Percentiles rank a stretch among this genome's conserved stretches.
Evolutionary conservation across 345 rosid genomes (phyloP).

Genomic region (Gynandropsis gynandra): DNA sequence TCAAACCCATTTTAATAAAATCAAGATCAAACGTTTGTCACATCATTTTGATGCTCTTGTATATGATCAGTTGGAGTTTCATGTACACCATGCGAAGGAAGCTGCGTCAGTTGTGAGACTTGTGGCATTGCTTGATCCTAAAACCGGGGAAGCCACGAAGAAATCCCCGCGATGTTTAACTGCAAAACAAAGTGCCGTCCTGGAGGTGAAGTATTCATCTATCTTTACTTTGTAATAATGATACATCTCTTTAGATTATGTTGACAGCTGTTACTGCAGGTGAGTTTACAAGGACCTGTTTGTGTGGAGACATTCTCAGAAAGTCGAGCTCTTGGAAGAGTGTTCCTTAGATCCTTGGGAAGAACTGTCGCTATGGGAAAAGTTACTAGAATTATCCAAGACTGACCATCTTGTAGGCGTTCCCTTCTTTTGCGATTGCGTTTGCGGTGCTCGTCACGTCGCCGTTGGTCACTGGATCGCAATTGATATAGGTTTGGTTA

Average conservation of each 20-base stretch:
- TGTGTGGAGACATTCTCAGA: conserved; percentile 65
- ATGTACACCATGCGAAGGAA: conserved; percentile 77
- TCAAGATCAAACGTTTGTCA: not conserved
- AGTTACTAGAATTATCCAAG: conserved; percentile 53
- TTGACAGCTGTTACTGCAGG: too few relatives aligned
- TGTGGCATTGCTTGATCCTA: conserved; percentile 62
- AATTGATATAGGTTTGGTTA: too few relatives aligned
- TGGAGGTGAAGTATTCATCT: conserved; percentile 49
- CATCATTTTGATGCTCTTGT: conserved; percentile 3
- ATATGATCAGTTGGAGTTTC: conserved; percentile 71
- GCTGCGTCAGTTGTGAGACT: conserved; percentile 67
- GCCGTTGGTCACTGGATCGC: too few relatives aligned
- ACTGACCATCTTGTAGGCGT: conserved; percentile 8
- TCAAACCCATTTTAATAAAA: not conserved
- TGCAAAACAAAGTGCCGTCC: conserved; percentile 68
- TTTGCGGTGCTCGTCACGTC: not conserved
- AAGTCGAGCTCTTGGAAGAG: conserved; percentile 84
- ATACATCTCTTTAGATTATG: too few relatives aligned
- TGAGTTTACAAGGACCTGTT: conserved; percentile 44
- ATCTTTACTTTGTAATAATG: not conserved
- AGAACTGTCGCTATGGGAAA: conserved; percentile 73
- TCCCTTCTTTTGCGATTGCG: not conserved
- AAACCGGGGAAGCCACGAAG: conserved; percentile 76
- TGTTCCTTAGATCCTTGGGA: conserved; percentile 67
- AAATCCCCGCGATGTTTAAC: conserved; percentile 72